These are phyloP conservation scores for Penicillium fimorum DNA, from an alignment of 495 filamentous ascomycete genomes.

Conservation along the genomic window DNA sequence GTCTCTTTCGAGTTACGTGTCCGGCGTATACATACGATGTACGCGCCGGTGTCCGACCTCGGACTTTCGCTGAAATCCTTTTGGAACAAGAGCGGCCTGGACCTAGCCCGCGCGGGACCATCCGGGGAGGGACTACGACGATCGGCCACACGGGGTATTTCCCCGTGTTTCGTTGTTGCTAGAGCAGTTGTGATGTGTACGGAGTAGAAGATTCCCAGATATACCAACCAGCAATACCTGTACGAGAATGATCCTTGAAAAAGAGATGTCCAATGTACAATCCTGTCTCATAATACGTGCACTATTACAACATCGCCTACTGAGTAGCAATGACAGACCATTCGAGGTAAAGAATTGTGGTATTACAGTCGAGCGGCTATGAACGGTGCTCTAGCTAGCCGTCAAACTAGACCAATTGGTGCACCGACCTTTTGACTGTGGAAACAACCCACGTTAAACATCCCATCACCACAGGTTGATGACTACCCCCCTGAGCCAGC, in stretches of 20 bases:
- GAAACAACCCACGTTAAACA: background rate
- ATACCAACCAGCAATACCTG: background rate
- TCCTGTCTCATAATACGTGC: background rate
- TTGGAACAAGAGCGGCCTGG: background rate
- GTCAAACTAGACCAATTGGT: background rate
- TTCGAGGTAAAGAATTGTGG: background rate
- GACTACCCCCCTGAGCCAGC: conserved; percentile 18
- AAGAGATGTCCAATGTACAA: background rate
- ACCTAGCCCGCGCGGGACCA: background rate
- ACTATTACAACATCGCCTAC: background rate
- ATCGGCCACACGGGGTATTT: background rate
- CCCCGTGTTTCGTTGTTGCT: background rate
- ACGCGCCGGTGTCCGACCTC: background rate
- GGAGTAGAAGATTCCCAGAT: background rate
- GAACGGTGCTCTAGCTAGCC: background rate
- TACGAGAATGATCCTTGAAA: background rate
- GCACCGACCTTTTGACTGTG: background rate
- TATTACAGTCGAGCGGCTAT: background rate
- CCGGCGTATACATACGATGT: background rate
- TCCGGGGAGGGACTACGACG: background rate
- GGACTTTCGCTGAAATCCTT: background rate
- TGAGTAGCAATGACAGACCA: background rate
- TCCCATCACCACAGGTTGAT: background rate
- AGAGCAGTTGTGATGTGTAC: background rate
- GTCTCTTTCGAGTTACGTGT: background rate